These are phyloP conservation scores for Geosmithia morbida DNA, from an alignment of 2,329 filamentous ascomycete species.

Conservation along the genomic window DNA sequence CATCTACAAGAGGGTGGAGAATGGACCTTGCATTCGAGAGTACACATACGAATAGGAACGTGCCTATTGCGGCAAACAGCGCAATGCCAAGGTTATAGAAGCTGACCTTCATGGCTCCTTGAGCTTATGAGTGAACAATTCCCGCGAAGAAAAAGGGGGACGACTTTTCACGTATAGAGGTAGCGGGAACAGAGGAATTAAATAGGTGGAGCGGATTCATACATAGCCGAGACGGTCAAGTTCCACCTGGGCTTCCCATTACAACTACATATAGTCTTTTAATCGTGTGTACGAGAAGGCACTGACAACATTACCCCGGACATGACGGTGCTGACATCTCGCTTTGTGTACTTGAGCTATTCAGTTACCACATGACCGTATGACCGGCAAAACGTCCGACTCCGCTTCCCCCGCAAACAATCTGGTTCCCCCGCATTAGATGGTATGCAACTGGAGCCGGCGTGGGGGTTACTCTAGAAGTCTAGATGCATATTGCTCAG, in stretches of 20 bases:
- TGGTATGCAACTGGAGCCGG: background rate
- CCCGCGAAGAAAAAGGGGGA: background rate
- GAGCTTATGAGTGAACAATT: no score
- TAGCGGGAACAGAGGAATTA: background rate
- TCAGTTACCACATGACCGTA: background rate
- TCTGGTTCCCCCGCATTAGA: background rate
- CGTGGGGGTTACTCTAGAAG: no score
- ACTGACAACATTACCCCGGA: background rate
- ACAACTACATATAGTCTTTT: no score
- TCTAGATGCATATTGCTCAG: no score
- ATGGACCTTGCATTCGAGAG: background rate
- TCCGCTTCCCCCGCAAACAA: background rate
- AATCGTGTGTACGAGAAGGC: no score
- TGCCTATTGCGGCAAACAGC: conserved; percentile 42
- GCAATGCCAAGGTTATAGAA: conserved; percentile 19
- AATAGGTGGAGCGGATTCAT: no score
- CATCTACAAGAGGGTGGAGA: background rate
- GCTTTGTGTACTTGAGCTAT: background rate
- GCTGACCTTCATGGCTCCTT: background rate
- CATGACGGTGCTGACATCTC: background rate
- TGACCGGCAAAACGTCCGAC: background rate
- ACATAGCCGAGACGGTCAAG: no score
- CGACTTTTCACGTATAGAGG: background rate
- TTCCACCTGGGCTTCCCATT: no score
- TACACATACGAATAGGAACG: conserved; percentile 37